phyloP scores from a whole-genome alignment of 2,329 filamentous ascomycete genomes.

The Escovopsis sp. region DNA sequence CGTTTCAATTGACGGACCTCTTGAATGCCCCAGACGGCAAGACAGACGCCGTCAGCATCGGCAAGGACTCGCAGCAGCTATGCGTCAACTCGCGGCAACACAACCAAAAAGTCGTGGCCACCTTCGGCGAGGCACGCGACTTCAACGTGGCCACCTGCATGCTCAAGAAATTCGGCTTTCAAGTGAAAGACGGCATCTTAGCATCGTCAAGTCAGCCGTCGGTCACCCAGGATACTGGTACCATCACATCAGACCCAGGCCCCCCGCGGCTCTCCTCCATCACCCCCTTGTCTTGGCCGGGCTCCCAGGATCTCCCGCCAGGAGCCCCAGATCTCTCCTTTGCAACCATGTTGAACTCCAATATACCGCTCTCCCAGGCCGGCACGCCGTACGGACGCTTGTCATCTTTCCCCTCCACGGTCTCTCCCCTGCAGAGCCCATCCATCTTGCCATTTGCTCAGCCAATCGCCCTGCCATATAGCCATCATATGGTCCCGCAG shows the following conservation, averaged over 20 bases:
- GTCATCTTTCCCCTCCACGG: no score
- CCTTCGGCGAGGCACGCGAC: slow-evolving; percentile 17
- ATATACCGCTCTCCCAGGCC: neutral
- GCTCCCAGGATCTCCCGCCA: neutral
- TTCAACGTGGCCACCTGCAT: slow-evolving; percentile 18
- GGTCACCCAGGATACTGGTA: neutral
- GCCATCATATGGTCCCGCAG: neutral
- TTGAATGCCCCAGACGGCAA: slow-evolving; percentile 3
- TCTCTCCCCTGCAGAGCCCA: neutral
- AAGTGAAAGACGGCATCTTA: slow-evolving; percentile 7
- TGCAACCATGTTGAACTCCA: slow-evolving; percentile 6
- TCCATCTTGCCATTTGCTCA: neutral
- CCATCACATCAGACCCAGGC: slow-evolving; percentile 8
- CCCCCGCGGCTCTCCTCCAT: slow-evolving; percentile 16
- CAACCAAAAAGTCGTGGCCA: slow-evolving; percentile 11
- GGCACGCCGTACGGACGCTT: no score
- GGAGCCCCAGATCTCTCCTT: slow-evolving; percentile 4
- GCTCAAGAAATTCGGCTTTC: slow-evolving; percentile 17
- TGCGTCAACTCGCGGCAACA: slow-evolving; percentile 12
- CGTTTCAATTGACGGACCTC: slow-evolving; percentile 15
- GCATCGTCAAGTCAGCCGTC: neutral
- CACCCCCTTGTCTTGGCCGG: slow-evolving; percentile 6
- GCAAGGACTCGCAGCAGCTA: slow-evolving; percentile 10
- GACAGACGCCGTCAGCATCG: slow-evolving; percentile 9
- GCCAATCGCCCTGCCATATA: neutral